phyloP scores from a whole-genome alignment of 2,329 filamentous ascomycete species.

The Neobulgaria alba region DNA sequence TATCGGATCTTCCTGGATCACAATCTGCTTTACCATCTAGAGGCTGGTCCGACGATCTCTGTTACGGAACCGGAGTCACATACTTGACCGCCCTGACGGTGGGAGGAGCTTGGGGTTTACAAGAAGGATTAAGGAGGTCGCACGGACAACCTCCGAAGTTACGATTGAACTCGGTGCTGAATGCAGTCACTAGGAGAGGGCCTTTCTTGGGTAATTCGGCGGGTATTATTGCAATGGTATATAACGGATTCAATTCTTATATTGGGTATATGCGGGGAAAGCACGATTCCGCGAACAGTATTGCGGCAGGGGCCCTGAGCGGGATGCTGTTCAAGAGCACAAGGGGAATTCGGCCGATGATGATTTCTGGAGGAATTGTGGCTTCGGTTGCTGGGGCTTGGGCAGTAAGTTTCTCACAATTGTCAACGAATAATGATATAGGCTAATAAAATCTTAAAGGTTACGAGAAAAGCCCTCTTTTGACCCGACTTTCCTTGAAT shows the following conservation, averaged over 20 bases:
- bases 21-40: constrained; percentile 87
- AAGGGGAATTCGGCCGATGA: constrained; percentile 79
- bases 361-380: constrained; percentile 87
- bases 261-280: constrained; percentile 73
- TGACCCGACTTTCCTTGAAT: constrained; percentile 21
- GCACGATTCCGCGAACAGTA: constrained; percentile 84
- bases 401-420: constrained; percentile 59
- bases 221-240: constrained; percentile 89
- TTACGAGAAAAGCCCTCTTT: constrained; percentile 42
- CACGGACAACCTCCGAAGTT: constrained; percentile 75
- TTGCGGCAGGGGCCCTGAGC: constrained; percentile 75
- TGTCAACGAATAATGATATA: not conserved
- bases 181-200: constrained; percentile 84
- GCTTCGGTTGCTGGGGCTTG: constrained; percentile 77
- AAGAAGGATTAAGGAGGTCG: constrained; percentile 79
- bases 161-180: constrained; percentile 86
- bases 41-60: constrained; percentile 96
- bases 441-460: constrained; percentile 29
- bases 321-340: constrained; percentile 98
- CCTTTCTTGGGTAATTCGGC: constrained; percentile 95
- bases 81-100: constrained; percentile 81
- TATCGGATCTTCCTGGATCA: constrained; percentile 77
- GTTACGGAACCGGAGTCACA: constrained; percentile 92
- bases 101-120: constrained; percentile 86
- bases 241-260: constrained; percentile 85